Evolutionary conservation across 2,329 filamentous ascomycete species (phyloP), one percentile per base, ranked within the genome.

Genomic region (Aspergillus brunneoviolaceus): DNA sequence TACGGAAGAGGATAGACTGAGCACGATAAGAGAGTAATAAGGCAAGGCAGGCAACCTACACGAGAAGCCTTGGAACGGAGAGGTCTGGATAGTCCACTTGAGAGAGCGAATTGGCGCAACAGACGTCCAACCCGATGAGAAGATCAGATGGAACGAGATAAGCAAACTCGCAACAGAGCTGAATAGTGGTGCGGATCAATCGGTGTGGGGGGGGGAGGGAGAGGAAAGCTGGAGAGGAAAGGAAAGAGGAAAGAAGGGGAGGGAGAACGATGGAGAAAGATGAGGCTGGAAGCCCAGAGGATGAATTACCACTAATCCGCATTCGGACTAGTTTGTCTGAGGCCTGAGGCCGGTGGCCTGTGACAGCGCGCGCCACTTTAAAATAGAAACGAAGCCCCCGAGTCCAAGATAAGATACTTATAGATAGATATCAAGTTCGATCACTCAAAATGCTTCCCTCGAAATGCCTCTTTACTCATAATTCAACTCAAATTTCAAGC

Each of bases 31-130:
- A 65, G 59, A 58, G 61, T 61, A 29, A 7, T 29, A 63, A 60
- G 64, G 58, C 63, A 69, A 72, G 69, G 67, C 63, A 75, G 74
- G 74, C 75, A 67, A 77, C 75, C 74, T 77, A 78, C 74, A 76
- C 77, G 74, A 75, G 75, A 75, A 77, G 74, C 75, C 74, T 70
- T 68, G 16, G 16, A 45, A 45, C 3, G 5, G 64, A 60, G 63
- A 66, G 56, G 63, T 64, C 62, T 62, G 58, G 63, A 57, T 51
- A 55, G 23, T 55, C 59, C 48, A 60, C 61, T 45, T 59, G 52
- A 61, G 59, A 64, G 52, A 52, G 31, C 21, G 42, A 64, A 45
- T 45, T 45, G 51, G 55, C 59, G 58, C 64, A 49, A 42, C 64
- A 49, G 42, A 61, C 50, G 52, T 62, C 62, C 61, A 63, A 62